A percentile compares a stretch with the other conserved stretches of the same genome.
Evolutionary conservation across 345 rosid genomes (phyloP).

Genomic region (Pugionium cornutum): DNA sequence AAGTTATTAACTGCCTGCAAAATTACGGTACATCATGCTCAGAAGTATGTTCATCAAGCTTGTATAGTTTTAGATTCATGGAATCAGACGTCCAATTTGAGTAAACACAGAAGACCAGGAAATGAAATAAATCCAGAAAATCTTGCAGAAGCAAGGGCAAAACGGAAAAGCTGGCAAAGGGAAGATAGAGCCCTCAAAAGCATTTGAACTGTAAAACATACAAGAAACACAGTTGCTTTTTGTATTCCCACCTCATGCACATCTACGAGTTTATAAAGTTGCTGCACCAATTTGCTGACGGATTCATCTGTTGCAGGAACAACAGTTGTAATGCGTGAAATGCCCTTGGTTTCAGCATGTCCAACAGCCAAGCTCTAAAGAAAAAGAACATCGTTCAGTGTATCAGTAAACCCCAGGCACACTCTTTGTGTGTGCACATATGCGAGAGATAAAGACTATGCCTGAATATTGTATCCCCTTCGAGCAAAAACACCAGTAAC

Average conservation of each 20-base stretch:
- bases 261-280: constrained; percentile 45
- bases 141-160: not conserved
- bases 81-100: not conserved
- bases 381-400: constrained; percentile 3
- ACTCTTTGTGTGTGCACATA: not conserved
- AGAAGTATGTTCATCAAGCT: constrained; percentile 13
- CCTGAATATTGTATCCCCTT: constrained; percentile 95
- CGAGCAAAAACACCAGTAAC: constrained; percentile 80
- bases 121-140: too few species aligned
- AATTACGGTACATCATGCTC: constrained; percentile 4
- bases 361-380: constrained; percentile 47
- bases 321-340: constrained; percentile 47
- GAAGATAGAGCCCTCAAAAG: not conserved
- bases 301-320: constrained; percentile 50
- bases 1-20: constrained; percentile 11
- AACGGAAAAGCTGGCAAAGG: constrained; percentile 2
- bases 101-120: not conserved
- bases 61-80: constrained; percentile 15
- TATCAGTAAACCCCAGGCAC: constrained; percentile 3
- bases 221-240: not conserved
- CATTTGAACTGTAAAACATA: constrained; percentile 14
- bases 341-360: constrained; percentile 46
- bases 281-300: constrained; percentile 46
- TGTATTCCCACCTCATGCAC: constrained; percentile 41
- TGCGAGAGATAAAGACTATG: constrained; percentile 30